These are phyloP conservation scores for Cryptosporidium bovis DNA, from an alignment of 169 alveolate species.

Conservation along the genomic window DNA sequence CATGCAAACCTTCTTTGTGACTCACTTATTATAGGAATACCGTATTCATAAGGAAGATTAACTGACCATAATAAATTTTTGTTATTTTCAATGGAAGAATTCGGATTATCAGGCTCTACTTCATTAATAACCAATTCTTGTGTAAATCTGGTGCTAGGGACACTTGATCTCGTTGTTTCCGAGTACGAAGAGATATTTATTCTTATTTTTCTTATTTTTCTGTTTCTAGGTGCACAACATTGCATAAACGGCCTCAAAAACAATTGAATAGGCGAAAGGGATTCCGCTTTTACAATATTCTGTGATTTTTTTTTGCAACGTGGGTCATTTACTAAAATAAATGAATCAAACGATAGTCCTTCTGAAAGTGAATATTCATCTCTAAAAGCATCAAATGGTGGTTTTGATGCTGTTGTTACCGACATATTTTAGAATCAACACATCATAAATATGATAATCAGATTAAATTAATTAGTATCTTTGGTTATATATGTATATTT, in stretches of 20 bases:
- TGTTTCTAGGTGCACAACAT: slow-evolving; percentile 61
- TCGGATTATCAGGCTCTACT: not conserved
- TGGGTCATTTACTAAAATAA: slow-evolving; percentile 57
- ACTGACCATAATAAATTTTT: slow-evolving; percentile 46
- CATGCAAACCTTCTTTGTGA: slow-evolving; percentile 45
- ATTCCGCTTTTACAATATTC: not conserved
- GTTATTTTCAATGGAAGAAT: slow-evolving; percentile 9
- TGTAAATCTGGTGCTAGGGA: slow-evolving; percentile 4
- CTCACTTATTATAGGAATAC: slow-evolving; percentile 53
- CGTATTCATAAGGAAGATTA: slow-evolving; percentile 59
- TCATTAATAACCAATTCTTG: not conserved
- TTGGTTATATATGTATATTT: not conserved
- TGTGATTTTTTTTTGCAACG: slow-evolving; percentile 43
- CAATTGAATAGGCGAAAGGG: slow-evolving; percentile 47
- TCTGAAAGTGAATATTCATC: slow-evolving; percentile 69
- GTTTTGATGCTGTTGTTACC: slow-evolving; percentile 61
- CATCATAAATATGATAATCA: not conserved
- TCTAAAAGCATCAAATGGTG: slow-evolving; percentile 54
- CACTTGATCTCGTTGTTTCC: slow-evolving; percentile 57
- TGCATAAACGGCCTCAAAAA: slow-evolving; percentile 65
- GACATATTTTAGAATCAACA: slow-evolving; percentile 12
- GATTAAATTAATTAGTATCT: not conserved
- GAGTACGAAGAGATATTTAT: slow-evolving; percentile 62
- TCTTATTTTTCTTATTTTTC: slow-evolving; percentile 14
- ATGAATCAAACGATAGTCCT: slow-evolving; percentile 72